Base-by-base conservation (phyloP, 305 asterid genomes). In the Andrographis paniculata region DNA sequence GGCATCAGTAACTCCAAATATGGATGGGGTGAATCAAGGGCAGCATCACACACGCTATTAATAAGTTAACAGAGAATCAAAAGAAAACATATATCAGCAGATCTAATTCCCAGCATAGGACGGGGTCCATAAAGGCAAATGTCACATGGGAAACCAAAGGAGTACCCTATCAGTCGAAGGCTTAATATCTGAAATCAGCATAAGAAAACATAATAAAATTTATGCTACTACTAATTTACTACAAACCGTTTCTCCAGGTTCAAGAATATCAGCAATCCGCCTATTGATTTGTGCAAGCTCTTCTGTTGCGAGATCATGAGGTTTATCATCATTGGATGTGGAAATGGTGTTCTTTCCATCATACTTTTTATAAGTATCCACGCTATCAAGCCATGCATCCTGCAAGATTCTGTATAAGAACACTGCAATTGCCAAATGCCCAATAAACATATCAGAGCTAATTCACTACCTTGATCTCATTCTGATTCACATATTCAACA, bases 381-480 rank as follows among this genome's bases (percentile, higher is more conserved):
- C 65, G 47, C 82, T 84, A 66, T 87, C 99, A 55, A 92, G 94
- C 99, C 99, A 92, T 16, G 99, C 99, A 65, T 92, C 97, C 96
- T 91, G 77, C 53, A 59, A 54, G 57, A 56, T 15, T 58, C 53
- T 21, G 30, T 4, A 12, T 16, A 17, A 42, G 38, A 45, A 44
- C 37, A 37, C 56, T 31, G 42, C 52, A 55, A 55, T 14, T 20
- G 47, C 60, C 49, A 63, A 33, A 11, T 20, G 47, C 58, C 49
- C 63, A 33, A 52, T 46, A 48, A 56, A 38, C 46, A 62, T 38
- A 55, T 17, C 20, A 19, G 19, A 42, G 23, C 10, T 49, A 59
- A 23, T 37, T 43, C 21, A 40, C 43, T 63, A 83, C 95, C 99
- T 87, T 84, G 61, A 81, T 72, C 65, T 79, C 80, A 55, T 79